phyloP scores from a whole-genome alignment of 805 yeast genomes.

The Blastobotrys terrestris region DNA sequence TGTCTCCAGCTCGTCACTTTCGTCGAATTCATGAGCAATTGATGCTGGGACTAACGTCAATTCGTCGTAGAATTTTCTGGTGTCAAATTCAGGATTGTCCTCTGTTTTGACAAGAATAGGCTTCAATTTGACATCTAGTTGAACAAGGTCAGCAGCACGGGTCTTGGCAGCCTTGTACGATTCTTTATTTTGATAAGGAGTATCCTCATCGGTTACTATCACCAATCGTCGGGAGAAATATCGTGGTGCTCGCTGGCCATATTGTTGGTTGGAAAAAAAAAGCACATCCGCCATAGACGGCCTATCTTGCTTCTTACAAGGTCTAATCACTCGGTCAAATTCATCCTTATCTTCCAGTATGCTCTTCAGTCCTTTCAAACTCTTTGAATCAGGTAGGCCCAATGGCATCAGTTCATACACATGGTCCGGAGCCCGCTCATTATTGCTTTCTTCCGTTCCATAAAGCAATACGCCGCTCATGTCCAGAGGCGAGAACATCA shows the following conservation, averaged over 20 bases:
- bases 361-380: conserved; percentile 14
- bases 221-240: conserved; percentile 57
- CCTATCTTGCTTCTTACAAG: conserved; percentile 20
- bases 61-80: conserved; percentile 46
- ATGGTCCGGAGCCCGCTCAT: conserved; percentile 5
- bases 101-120: conserved; percentile 53
- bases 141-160: conserved; percentile 54
- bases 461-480: conserved; percentile 68
- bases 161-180: conserved; percentile 47
- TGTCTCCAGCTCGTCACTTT: neutral
- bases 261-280: conserved; percentile 49
- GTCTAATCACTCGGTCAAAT: conserved; percentile 17
- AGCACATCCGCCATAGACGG: conserved; percentile 40
- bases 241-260: conserved; percentile 35
- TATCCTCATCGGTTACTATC: conserved; percentile 69
- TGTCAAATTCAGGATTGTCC: conserved; percentile 35
- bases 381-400: conserved; percentile 19
- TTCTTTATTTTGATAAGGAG: conserved; percentile 45
- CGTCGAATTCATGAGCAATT: neutral
- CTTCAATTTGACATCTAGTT: conserved; percentile 45
- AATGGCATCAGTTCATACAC: conserved; percentile 17
- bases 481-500: conserved; percentile 58
- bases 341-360: conserved; percentile 19
- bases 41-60: conserved; percentile 24
- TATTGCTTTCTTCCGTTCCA: conserved; percentile 27